Percentiles rank a stretch among this genome's conserved stretches.
These are phyloP conservation scores for Leccinum fibrillosum DNA, from an alignment of 768 basidiomycete genomes.

Conservation along the genomic window DNA sequence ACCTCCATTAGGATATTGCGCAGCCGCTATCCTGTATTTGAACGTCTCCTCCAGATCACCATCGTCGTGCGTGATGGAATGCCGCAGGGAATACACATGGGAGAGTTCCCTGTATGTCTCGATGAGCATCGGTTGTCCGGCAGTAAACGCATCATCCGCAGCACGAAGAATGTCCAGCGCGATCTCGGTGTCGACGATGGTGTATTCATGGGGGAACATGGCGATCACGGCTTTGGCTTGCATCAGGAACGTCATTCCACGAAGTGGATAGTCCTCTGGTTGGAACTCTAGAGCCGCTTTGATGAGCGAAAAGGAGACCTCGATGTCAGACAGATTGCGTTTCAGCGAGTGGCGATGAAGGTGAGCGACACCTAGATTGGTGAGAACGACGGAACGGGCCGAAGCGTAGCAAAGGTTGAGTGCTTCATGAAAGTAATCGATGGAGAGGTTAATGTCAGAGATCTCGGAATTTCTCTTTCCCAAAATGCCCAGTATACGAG, in stretches of 20 bases:
- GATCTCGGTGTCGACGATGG: constrained; percentile 15
- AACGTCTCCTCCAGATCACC: constrained; percentile 24
- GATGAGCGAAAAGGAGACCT: constrained; percentile 18
- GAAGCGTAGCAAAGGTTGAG: constrained; percentile 13
- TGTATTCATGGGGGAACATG: constrained; percentile 1
- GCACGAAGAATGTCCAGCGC: constrained; percentile 17
- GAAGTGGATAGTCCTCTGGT: constrained; percentile 13
- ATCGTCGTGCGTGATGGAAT: constrained; percentile 9
- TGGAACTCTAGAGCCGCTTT: constrained; percentile 10
- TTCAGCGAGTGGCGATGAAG: constrained; percentile 4
- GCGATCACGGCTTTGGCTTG: constrained; percentile 20
- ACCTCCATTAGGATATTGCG: constrained; percentile 18
- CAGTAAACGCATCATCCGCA: constrained; percentile 3
- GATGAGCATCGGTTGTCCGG: constrained; percentile 10
- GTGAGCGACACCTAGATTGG: constrained; percentile 9
- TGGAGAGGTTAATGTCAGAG: constrained; percentile 13
- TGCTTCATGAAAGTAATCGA: constrained; percentile 18
- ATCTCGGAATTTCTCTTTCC: constrained; percentile 1
- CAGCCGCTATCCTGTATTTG: constrained; percentile 15
- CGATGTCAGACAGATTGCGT: constrained; percentile 15
- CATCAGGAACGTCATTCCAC: constrained; percentile 12
- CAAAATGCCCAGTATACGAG: constrained; percentile 11
- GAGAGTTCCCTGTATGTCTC: constrained; percentile 14
- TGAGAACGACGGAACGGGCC: constrained; percentile 6
- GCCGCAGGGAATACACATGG: not conserved